Conservation (phyloP, 1,139 yeast genomes). For the Zygoascus meyerae region DNA sequence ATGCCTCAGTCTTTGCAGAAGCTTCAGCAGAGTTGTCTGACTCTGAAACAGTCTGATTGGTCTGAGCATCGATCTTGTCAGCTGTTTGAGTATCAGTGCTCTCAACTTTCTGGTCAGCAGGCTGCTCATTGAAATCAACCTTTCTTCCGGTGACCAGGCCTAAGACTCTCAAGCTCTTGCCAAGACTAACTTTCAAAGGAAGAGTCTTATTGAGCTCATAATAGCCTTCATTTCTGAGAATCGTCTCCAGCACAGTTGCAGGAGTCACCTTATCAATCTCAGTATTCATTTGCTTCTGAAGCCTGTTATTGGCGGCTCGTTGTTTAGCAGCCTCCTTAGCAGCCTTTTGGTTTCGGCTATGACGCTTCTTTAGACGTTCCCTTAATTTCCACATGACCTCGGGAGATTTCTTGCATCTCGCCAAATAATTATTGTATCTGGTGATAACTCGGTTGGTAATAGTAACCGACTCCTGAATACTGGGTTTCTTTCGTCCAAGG, state of each 20-base stretch:
- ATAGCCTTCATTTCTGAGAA: conserved; percentile 35
- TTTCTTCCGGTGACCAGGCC: conserved; percentile 25
- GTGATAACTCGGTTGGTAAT: conserved; percentile 66
- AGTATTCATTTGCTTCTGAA: conserved; percentile 34
- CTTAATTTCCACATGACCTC: conserved; percentile 52
- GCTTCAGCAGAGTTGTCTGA: conserved; percentile 4
- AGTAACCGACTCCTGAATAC: conserved; percentile 57
- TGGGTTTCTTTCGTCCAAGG: conserved; percentile 78
- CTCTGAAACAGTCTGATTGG: conserved; percentile 9
- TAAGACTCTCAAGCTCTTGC: conserved; percentile 24
- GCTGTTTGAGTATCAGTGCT: neutral
- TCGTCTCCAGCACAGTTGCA: conserved; percentile 40
- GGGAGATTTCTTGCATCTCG: conserved; percentile 53
- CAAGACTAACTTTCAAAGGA: conserved; percentile 22
- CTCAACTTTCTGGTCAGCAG: neutral
- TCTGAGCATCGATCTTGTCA: conserved; percentile 5
- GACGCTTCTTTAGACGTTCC: conserved; percentile 35
- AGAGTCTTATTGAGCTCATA: conserved; percentile 24
- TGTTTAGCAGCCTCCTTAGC: conserved; percentile 18
- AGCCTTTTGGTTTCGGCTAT: conserved; percentile 27
- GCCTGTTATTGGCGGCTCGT: conserved; percentile 28
- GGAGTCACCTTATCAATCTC: conserved; percentile 28
- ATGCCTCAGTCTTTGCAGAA: neutral
- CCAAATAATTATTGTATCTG: conserved; percentile 70
- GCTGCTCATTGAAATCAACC: neutral